These are phyloP conservation scores for Stemphylium beticola DNA, from an alignment of 2,329 filamentous ascomycete genomes.

Conservation along the genomic window DNA sequence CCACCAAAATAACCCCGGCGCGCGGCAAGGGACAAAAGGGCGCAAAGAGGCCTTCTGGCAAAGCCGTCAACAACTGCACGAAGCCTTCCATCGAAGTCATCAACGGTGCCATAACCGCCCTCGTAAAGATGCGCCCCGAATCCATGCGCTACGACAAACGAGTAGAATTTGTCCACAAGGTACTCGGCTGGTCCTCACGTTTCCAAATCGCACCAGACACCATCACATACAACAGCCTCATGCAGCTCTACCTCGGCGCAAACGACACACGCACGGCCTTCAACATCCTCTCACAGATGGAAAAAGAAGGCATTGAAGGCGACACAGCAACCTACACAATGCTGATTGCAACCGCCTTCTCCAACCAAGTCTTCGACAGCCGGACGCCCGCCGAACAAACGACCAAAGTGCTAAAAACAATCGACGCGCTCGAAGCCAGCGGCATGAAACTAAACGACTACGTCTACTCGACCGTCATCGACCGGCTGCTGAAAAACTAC, in stretches of 20 bases:
- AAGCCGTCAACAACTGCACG: slow-evolving; percentile 52
- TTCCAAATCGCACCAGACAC: slow-evolving; percentile 56
- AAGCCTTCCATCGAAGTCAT: slow-evolving; percentile 69
- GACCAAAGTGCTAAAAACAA: slow-evolving; percentile 59
- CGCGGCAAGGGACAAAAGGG: slow-evolving; percentile 15
- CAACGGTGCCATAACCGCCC: slow-evolving; percentile 72
- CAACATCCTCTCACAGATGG: slow-evolving; percentile 66
- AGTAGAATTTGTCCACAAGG: slow-evolving; percentile 41
- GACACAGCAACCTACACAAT: slow-evolving; percentile 77
- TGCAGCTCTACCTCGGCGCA: slow-evolving; percentile 64
- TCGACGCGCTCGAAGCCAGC: slow-evolving; percentile 61
- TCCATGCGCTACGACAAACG: slow-evolving; percentile 51
- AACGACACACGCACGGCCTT: slow-evolving; percentile 58
- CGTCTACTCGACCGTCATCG: slow-evolving; percentile 73
- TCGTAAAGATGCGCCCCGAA: slow-evolving; percentile 53
- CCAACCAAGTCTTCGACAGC: slow-evolving; percentile 54
- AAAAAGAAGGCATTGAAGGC: slow-evolving; percentile 59
- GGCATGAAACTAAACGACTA: slow-evolving; percentile 66
- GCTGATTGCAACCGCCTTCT: slow-evolving; percentile 67
- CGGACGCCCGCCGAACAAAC: slow-evolving; percentile 58
- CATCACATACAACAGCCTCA: slow-evolving; percentile 70
- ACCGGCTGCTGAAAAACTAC: slow-evolving; percentile 63
- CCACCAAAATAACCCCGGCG: slow-evolving; percentile 15
- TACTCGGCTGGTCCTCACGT: slow-evolving; percentile 52
- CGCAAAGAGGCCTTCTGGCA: slow-evolving; percentile 19